Evolutionary conservation across 2,329 filamentous ascomycete species (phyloP), one percentile per base, ranked within the genome.

Genomic region (Fusarium secorum): DNA sequence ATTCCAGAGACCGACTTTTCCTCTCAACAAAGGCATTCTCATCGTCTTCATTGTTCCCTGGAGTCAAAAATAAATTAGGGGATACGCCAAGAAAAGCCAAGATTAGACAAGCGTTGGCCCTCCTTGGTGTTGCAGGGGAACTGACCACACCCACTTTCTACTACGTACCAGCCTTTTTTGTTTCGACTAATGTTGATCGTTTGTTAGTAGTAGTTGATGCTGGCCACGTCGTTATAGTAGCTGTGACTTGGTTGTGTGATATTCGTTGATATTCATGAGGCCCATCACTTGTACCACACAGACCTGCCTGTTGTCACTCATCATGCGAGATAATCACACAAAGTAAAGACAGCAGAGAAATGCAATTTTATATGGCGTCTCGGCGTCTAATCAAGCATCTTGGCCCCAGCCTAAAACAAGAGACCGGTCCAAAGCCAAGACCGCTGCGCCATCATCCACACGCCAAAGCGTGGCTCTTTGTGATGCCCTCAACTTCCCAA

Each of bases 51-150:
- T 39, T 26, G 51, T 30, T 26, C 45, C 28, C 5, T 30, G 36
- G 24, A 36, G 33, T 41, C n/a, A 32, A 49, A 49, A 49, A 51
- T 24, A 46, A 66, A 53, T 61, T 28, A 54, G 36, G 46, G 58
- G 53, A 66, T 44, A 54, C 46, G 70, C 72, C 67, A 74, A 73
- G 72, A 28, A 52, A 70, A 69, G 67, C 64, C 68, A 73, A 73
- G 59, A 58, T 53, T 52, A 57, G 58, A 64, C 38, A 60, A 69
- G 64, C 55, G 64, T 61, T 61, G 68, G 64, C 68, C 42, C 58
- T 60, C 53, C 45, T 60, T 48, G 54, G 26, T 55, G 66, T 65
- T 46, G 52, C 54, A 54, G 51, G 32, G 48, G 53, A 44, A 30
- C 35, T 46, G 36, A 59, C n/a, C 28, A 49, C 48, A 42, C 41